phyloP scores from a whole-genome alignment of 345 rosid species.

The Orychophragmus violaceus region DNA sequence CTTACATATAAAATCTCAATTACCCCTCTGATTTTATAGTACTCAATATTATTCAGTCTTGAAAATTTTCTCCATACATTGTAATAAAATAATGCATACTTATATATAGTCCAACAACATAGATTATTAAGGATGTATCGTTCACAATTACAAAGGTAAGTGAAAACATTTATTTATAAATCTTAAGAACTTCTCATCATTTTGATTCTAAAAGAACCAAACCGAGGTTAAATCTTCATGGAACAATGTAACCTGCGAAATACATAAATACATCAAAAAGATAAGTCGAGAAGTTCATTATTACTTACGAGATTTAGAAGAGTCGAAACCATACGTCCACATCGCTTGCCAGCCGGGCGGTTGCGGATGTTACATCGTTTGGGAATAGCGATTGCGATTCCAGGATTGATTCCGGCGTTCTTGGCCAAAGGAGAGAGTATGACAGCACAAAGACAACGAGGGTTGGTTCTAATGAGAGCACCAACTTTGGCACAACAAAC shows the following conservation, averaged over 20 bases:
- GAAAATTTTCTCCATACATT: not conserved
- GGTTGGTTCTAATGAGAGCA: constrained; percentile 55
- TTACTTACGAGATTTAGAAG: not conserved
- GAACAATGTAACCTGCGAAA: constrained; percentile 25
- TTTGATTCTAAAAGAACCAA: not conserved
- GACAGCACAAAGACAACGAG: constrained; percentile 72
- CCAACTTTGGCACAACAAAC: constrained; percentile 66
- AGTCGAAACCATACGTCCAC: constrained; percentile 56
- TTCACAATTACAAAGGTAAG: constrained; percentile 15
- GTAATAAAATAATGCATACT: not conserved
- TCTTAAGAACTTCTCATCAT: not conserved
- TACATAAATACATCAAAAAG: not conserved
- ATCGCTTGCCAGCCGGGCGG: constrained; percentile 65
- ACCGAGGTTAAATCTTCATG: not conserved
- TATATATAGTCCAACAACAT: not conserved
- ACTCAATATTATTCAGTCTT: not conserved
- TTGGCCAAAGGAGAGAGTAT: constrained; percentile 73
- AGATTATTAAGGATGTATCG: not conserved
- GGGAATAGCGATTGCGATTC: constrained; percentile 65
- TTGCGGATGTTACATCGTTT: constrained; percentile 76
- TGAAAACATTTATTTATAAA: constrained; percentile 19
- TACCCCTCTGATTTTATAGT: too few relatives aligned
- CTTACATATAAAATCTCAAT: too few relatives aligned
- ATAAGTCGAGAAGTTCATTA: not conserved
- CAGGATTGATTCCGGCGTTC: constrained; percentile 70